These are phyloP conservation scores for Artomyces pyxidatus DNA, from an alignment of 768 basidiomycete species.

Conservation along the genomic window DNA sequence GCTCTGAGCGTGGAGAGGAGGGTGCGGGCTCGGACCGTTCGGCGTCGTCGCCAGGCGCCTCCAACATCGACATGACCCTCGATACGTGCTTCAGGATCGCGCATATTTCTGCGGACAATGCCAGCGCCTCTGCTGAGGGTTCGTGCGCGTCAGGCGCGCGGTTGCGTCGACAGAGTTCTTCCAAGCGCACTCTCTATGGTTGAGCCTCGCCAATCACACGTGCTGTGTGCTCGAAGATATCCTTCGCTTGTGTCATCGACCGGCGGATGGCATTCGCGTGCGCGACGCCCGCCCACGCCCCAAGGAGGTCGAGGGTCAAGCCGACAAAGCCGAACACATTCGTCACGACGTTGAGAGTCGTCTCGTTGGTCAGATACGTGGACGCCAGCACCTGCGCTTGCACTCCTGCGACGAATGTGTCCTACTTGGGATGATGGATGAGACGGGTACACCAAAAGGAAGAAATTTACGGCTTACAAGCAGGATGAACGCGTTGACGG, in stretches of 20 bases:
- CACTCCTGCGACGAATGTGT: constrained; percentile 16
- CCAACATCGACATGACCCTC: too few species aligned
- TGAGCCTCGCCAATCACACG: too few species aligned
- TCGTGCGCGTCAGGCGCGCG: too few species aligned
- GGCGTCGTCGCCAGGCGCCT: too few species aligned
- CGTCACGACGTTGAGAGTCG: not conserved
- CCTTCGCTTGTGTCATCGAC: not conserved
- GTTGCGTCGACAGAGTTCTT: too few species aligned
- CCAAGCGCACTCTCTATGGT: too few species aligned
- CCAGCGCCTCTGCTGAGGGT: too few species aligned
- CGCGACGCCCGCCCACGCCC: constrained; percentile 9
- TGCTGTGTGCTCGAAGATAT: too few species aligned
- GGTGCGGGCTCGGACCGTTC: too few species aligned
- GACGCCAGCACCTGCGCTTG: constrained; percentile 9
- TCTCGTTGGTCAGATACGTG: not conserved
- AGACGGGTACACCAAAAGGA: too few species aligned
- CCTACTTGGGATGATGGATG: not conserved
- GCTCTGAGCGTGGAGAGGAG: not conserved
- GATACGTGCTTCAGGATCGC: too few species aligned
- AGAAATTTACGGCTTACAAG: not conserved
- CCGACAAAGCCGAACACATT: constrained; percentile 15
- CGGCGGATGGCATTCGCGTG: constrained; percentile 7
- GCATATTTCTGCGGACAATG: too few species aligned
- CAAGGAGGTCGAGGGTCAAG: constrained; percentile 14
- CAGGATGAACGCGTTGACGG: not conserved